These are phyloP conservation scores for Fusarium guadeloupense DNA, from an alignment of 2,329 filamentous ascomycete species.

Conservation along the genomic window DNA sequence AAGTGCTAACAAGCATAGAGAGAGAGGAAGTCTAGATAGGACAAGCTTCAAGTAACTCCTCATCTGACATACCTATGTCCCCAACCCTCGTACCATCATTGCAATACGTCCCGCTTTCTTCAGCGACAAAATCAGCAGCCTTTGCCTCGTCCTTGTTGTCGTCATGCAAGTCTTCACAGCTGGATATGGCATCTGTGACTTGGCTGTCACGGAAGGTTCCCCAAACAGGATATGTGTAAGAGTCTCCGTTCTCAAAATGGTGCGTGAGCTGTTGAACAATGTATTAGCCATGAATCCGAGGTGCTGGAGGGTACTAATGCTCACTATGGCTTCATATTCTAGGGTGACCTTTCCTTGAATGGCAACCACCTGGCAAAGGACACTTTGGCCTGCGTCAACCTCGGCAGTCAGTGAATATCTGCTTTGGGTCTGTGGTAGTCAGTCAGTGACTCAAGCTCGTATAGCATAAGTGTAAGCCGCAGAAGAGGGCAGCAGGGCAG, in stretches of 20 bases:
- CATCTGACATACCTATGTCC: background rate
- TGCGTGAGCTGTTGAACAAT: background rate
- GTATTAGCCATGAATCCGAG: background rate
- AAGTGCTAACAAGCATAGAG: too few relatives aligned
- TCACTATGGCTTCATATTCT: background rate
- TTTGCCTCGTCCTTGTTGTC: background rate
- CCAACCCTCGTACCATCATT: background rate
- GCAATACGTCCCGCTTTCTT: background rate
- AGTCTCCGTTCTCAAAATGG: background rate
- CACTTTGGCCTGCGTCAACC: background rate
- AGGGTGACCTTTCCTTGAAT: background rate
- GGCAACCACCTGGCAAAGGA: background rate
- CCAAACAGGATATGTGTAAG: background rate
- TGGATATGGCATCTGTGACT: background rate
- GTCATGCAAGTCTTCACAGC: background rate
- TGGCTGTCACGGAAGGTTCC: background rate
- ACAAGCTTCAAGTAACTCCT: background rate
- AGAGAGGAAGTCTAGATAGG: background rate
- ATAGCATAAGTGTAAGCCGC: too few relatives aligned
- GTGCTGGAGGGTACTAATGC: background rate
- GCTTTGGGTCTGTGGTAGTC: background rate
- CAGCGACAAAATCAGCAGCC: background rate
- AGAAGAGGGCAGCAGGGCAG: background rate
- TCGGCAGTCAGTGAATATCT: background rate
- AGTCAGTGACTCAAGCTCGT: background rate